Conservation (phyloP, 768 basidiomycete species). For the Panaeolus cyanescens region DNA sequence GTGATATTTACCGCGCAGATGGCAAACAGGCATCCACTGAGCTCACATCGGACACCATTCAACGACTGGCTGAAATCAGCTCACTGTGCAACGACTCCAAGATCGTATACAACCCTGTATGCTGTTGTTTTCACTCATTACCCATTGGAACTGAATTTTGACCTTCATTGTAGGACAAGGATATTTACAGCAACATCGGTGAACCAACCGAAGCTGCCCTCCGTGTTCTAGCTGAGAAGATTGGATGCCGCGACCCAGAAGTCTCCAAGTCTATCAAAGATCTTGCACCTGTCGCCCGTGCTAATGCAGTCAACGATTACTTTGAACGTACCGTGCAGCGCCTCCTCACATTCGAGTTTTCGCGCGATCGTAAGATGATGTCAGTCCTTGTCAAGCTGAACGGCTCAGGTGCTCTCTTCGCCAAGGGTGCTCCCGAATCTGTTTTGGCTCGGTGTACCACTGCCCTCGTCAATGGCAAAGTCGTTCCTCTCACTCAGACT, state of each 20-base stretch:
- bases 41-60: conserved; percentile 68
- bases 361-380: conserved; percentile 99
- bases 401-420: conserved; percentile 77
- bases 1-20: conserved; percentile 67
- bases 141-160: conserved; percentile 4
- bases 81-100: conserved; percentile 95
- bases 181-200: conserved; percentile 79
- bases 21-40: conserved; percentile 60
- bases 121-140: conserved; percentile 21
- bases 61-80: conserved; percentile 88
- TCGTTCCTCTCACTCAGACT: conserved; percentile 63
- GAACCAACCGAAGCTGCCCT: conserved; percentile 98
- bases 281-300: conserved; percentile 62
- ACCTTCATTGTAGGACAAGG: conserved; percentile 63
- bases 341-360: conserved; percentile 95
- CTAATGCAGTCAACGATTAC: conserved; percentile 83
- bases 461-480: conserved; percentile 63
- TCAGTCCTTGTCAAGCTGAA: conserved; percentile 84
- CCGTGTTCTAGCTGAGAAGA: conserved; percentile 93
- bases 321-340: conserved; percentile 77
- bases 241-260: conserved; percentile 71
- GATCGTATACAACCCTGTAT: conserved; percentile 78
- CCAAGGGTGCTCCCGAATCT: conserved; percentile 96
- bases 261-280: conserved; percentile 55
- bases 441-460: conserved; percentile 88